Conservation (phyloP, 441 rosid species). For the Populus trichocarpa region DNA sequence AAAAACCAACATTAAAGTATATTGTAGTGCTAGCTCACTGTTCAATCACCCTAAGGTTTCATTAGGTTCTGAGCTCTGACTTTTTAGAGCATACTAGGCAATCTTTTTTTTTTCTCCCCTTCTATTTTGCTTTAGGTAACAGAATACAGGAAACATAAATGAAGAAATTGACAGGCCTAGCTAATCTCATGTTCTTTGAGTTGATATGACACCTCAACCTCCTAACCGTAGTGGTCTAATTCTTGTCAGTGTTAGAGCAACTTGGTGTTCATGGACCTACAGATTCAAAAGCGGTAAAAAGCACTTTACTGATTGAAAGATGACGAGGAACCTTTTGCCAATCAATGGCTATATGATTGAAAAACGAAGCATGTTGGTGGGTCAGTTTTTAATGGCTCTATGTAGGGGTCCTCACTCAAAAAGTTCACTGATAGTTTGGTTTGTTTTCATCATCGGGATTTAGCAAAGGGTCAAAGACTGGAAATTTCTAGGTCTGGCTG, state of each 20-base stretch:
- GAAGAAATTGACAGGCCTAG: constrained; percentile 44
- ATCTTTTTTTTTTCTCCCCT: background rate
- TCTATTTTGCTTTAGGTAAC: background rate
- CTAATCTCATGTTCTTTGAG: constrained; percentile 31
- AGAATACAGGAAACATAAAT: constrained; percentile 16
- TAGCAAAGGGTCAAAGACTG: constrained; percentile 8
- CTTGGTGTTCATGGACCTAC: constrained; percentile 24
- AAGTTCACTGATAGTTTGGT: constrained; percentile 8
- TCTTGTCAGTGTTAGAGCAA: constrained; percentile 20
- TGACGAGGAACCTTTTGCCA: constrained; percentile 3
- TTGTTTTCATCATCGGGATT: constrained; percentile 12
- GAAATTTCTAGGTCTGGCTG: background rate
- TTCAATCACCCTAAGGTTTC: background rate
- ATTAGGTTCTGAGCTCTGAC: background rate
- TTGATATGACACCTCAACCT: constrained; percentile 45
- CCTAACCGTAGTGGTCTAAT: constrained; percentile 12
- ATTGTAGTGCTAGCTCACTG: background rate
- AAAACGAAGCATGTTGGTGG: constrained; percentile 21
- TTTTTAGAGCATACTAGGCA: background rate
- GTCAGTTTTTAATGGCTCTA: constrained; percentile 29
- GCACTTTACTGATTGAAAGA: background rate
- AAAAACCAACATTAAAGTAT: too few relatives aligned
- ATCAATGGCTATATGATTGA: constrained; percentile 28
- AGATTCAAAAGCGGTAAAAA: constrained; percentile 16
- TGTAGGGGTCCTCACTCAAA: constrained; percentile 19